Percentiles rank a stretch among this genome's conserved stretches.
phyloP scores from a whole-genome alignment of 192 early-diverging fungal genomes.

The Backusella luteola region DNA sequence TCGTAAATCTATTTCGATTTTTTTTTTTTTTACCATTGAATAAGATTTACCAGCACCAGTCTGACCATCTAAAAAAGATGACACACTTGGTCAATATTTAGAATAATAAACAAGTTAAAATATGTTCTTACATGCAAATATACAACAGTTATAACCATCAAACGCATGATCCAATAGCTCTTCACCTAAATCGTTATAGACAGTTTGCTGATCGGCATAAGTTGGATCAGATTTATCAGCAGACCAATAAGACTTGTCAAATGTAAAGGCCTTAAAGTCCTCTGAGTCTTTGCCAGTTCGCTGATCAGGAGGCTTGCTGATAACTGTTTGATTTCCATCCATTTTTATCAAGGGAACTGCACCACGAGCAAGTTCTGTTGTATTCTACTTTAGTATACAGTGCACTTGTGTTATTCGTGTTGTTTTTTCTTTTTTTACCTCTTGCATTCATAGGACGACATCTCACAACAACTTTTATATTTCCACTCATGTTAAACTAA shows the following conservation, averaged over 20 bases:
- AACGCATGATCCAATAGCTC: conserved; percentile 87
- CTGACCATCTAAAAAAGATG: conserved; percentile 61
- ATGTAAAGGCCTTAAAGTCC: conserved; percentile 68
- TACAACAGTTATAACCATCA: conserved; percentile 88
- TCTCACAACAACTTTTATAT: conserved; percentile 75
- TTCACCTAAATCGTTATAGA: conserved; percentile 76
- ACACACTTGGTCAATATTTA: not conserved
- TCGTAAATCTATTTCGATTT: not conserved
- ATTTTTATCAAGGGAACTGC: conserved; percentile 67
- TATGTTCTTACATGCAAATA: conserved; percentile 80
- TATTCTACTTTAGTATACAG: not conserved
- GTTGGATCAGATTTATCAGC: conserved; percentile 58
- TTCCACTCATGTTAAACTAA: conserved; percentile 28
- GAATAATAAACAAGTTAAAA: not conserved
- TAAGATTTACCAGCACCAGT: conserved; percentile 77
- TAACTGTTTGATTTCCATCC: conserved; percentile 69
- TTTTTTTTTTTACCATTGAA: conserved; percentile 49
- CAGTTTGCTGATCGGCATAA: conserved; percentile 70
- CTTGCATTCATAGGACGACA: conserved; percentile 76
- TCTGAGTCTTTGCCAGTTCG: conserved; percentile 40
- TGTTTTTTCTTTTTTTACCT: conserved; percentile 36
- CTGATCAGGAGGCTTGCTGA: conserved; percentile 48
- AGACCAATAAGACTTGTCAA: conserved; percentile 89
- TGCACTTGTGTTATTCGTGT: not conserved
- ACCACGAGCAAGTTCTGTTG: conserved; percentile 57